phyloP scores from a whole-genome alignment of 148 eudicot genomes.

The Cornus suecica region DNA sequence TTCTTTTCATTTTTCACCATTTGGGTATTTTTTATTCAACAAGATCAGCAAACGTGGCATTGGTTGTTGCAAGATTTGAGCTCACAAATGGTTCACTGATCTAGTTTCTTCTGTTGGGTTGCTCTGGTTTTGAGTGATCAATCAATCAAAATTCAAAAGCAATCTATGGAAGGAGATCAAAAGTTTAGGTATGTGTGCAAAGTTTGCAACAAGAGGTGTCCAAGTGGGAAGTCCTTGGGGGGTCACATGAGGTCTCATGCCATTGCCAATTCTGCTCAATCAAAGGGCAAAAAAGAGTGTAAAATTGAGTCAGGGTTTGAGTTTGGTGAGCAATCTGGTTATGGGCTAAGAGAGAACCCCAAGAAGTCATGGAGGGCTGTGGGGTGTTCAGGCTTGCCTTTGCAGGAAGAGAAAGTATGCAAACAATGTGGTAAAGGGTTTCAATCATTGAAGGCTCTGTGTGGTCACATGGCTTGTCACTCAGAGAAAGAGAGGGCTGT shows the following conservation, averaged over 20 bases:
- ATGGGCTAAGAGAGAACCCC: slow-evolving; percentile 73
- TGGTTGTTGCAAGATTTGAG: slow-evolving; percentile 10
- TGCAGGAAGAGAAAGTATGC: slow-evolving; percentile 43
- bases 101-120: slow-evolving; percentile 15
- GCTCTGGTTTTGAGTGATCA: slow-evolving; percentile 5
- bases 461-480: slow-evolving; percentile 95
- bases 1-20: slow-evolving; percentile 5
- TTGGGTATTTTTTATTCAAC: background rate
- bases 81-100: slow-evolving; percentile 10
- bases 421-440: slow-evolving; percentile 93
- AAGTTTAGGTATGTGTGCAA: slow-evolving; percentile 55
- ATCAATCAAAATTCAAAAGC: background rate
- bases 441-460: slow-evolving; percentile 78
- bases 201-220: slow-evolving; percentile 56
- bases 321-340: slow-evolving; percentile 40
- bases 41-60: slow-evolving; percentile 12
- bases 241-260: slow-evolving; percentile 91
- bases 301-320: slow-evolving; percentile 10
- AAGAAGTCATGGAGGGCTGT: slow-evolving; percentile 73
- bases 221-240: slow-evolving; percentile 76
- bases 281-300: slow-evolving; percentile 24
- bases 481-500: slow-evolving; percentile 56
- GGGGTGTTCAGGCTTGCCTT: slow-evolving; percentile 26
- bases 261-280: slow-evolving; percentile 43
- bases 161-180: slow-evolving; percentile 41